These are phyloP conservation scores for Pyrrhoderma lamaoense DNA, from an alignment of 1,284 basidiomycete genomes.

Conservation along the genomic window DNA sequence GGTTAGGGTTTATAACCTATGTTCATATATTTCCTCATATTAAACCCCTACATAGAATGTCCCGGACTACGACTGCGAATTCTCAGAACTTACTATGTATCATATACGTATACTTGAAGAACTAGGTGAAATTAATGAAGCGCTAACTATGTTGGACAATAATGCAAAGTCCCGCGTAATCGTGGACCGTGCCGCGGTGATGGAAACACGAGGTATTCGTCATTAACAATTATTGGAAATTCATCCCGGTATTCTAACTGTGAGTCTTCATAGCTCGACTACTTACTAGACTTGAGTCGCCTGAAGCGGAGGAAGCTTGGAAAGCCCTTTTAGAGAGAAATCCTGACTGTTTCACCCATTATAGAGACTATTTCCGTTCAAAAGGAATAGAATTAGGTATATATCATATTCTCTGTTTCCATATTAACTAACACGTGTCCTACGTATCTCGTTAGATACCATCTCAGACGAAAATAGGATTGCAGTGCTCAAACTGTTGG, in stretches of 20 bases:
- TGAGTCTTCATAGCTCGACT: slow-evolving; percentile 59
- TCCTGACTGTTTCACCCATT: slow-evolving; percentile 79
- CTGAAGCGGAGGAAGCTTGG: slow-evolving; percentile 78
- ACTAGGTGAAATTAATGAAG: slow-evolving; percentile 57
- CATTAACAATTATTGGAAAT: background rate
- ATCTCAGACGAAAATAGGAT: slow-evolving; percentile 43
- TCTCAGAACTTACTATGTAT: slow-evolving; percentile 81
- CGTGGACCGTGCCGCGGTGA: slow-evolving; percentile 64
- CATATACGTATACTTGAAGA: slow-evolving; percentile 78
- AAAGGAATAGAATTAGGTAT: slow-evolving; percentile 62
- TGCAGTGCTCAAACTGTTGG: slow-evolving; percentile 51
- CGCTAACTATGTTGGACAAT: slow-evolving; percentile 55
- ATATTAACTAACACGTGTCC: background rate
- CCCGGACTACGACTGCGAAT: slow-evolving; percentile 74
- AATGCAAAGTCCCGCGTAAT: slow-evolving; percentile 61
- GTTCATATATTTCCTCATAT: slow-evolving; percentile 5
- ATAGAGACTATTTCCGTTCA: slow-evolving; percentile 63
- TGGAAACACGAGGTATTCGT: slow-evolving; percentile 61
- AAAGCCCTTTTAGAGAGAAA: slow-evolving; percentile 78
- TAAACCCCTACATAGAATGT: slow-evolving; percentile 46
- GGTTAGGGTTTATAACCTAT: slow-evolving; percentile 31
- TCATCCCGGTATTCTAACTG: too few species aligned
- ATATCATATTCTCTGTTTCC: slow-evolving; percentile 19
- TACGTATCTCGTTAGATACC: slow-evolving; percentile 29
- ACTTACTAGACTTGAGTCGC: slow-evolving; percentile 52